Evolutionary conservation across 768 basidiomycete genomes (phyloP).

Genomic region (Baorangia bicolor): DNA sequence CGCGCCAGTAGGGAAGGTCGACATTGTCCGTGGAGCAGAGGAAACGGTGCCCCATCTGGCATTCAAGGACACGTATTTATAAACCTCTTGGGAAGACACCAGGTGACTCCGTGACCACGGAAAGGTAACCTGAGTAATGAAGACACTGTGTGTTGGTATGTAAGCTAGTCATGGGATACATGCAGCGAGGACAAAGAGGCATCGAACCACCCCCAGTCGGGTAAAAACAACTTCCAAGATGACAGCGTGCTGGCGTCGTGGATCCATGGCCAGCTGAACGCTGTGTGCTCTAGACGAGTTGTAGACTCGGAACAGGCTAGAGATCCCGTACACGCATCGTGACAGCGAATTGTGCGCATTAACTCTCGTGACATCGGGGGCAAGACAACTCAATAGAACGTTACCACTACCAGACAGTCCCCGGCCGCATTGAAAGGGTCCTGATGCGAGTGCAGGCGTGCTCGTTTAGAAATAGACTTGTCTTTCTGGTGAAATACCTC

Average conservation of each 20-base stretch:
- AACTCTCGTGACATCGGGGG: not conserved
- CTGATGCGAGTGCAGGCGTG: not conserved
- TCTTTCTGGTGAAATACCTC: not conserved
- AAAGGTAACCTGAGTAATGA: not conserved
- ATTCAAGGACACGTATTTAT: not conserved
- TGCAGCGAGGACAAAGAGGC: not conserved
- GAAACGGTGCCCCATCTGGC: not conserved
- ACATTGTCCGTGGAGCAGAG: conserved; percentile 1
- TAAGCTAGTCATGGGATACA: conserved; percentile 3
- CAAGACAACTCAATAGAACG: not conserved
- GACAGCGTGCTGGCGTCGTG: not conserved
- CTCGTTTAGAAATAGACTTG: not conserved
- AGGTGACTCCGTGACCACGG: not conserved
- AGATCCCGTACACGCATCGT: not conserved
- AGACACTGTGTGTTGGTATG: not conserved
- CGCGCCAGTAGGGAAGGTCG: not conserved
- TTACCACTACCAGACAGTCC: too few species aligned
- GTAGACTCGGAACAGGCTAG: not conserved
- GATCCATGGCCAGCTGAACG: not conserved
- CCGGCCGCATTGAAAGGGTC: not conserved
- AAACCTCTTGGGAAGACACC: not conserved
- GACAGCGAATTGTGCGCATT: not conserved
- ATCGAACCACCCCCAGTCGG: not conserved
- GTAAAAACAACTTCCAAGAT: not conserved
- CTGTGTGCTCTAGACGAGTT: not conserved